Conservation (phyloP, 1,284 basidiomycete species). For the Ustilago vetiveriae region DNA sequence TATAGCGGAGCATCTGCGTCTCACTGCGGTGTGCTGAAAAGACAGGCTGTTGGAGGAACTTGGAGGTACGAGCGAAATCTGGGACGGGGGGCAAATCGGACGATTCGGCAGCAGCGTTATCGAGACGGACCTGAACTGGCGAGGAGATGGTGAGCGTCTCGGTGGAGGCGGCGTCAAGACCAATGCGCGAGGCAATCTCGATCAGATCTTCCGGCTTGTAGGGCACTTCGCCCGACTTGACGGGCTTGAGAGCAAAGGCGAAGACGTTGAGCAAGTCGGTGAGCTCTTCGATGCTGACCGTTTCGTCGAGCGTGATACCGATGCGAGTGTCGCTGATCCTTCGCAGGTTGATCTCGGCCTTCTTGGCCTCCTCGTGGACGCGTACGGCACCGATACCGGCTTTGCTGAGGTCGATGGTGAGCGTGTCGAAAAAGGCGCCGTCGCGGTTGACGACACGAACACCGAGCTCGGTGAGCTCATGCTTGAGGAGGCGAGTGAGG, state of each 20-base stretch:
- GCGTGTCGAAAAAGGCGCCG: conserved; percentile 85
- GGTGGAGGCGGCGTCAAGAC: conserved; percentile 47
- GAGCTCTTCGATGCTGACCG: conserved; percentile 74
- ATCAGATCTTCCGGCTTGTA: conserved; percentile 58
- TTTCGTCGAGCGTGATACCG: conserved; percentile 93
- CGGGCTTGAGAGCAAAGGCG: conserved; percentile 69
- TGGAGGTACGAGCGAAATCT: conserved; percentile 76
- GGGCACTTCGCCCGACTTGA: conserved; percentile 61
- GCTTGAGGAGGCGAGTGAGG: conserved; percentile 83
- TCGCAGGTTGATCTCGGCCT: conserved; percentile 84
- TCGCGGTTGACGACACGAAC: conserved; percentile 72
- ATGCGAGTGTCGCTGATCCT: conserved; percentile 79
- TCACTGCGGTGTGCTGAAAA: conserved; percentile 93
- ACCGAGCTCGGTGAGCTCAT: conserved; percentile 77
- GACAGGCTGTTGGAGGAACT: conserved; percentile 84
- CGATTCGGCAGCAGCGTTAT: conserved; percentile 19
- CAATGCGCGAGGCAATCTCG: conserved; percentile 43
- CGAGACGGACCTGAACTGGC: conserved; percentile 24
- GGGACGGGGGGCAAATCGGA: conserved; percentile 59
- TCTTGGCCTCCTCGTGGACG: conserved; percentile 77
- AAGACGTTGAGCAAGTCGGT: conserved; percentile 85
- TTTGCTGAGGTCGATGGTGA: conserved; percentile 82
- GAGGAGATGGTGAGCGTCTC: conserved; percentile 52
- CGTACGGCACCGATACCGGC: conserved; percentile 74
- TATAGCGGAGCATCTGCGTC: conserved; percentile 91